These are phyloP conservation scores for Jacaranda mimosifolia DNA, from an alignment of 257 asterid genomes.

Conservation along the genomic window DNA sequence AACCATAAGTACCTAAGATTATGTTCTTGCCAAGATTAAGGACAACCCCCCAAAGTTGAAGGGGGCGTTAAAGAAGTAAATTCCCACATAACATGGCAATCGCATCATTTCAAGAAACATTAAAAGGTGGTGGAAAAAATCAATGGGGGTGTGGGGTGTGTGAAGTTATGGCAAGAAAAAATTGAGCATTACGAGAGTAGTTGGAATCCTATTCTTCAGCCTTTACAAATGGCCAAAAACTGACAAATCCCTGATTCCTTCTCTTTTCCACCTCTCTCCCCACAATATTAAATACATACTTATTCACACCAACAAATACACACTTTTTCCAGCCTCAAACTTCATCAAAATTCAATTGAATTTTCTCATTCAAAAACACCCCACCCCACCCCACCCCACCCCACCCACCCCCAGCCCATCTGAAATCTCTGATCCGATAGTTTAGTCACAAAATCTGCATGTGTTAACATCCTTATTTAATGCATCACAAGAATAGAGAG, in stretches of 20 bases:
- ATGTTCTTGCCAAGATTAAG: too few species aligned
- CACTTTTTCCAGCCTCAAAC: constrained; percentile 22
- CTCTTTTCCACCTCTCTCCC: constrained; percentile 3
- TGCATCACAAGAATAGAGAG: constrained; percentile 47
- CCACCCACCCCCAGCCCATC: too few species aligned
- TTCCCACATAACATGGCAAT: constrained; percentile 27
- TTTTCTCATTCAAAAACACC: constrained; percentile 31
- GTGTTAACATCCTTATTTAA: constrained; percentile 51
- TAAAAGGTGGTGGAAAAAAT: constrained; percentile 33
- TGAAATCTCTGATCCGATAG: constrained; percentile 58
- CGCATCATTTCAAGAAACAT: constrained; percentile 39
- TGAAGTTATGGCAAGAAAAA: constrained; percentile 30
- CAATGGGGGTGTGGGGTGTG: constrained; percentile 24
- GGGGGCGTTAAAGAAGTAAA: too few species aligned
- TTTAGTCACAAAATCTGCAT: constrained; percentile 75
- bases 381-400: too few species aligned
- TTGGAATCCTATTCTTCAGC: constrained; percentile 50
- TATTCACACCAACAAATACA: neutral
- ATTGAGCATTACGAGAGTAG: constrained; percentile 35
- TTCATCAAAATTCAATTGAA: constrained; percentile 26
- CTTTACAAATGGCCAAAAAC: constrained; percentile 37
- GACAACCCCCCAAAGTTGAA: too few species aligned
- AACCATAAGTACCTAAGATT: too few species aligned
- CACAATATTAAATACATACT: neutral
- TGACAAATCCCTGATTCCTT: constrained; percentile 38